Percentiles rank a stretch among this genome's conserved stretches.
These are phyloP conservation scores for Epichloe gansuensis DNA, from an alignment of 2,329 filamentous ascomycete genomes.

Conservation along the genomic window DNA sequence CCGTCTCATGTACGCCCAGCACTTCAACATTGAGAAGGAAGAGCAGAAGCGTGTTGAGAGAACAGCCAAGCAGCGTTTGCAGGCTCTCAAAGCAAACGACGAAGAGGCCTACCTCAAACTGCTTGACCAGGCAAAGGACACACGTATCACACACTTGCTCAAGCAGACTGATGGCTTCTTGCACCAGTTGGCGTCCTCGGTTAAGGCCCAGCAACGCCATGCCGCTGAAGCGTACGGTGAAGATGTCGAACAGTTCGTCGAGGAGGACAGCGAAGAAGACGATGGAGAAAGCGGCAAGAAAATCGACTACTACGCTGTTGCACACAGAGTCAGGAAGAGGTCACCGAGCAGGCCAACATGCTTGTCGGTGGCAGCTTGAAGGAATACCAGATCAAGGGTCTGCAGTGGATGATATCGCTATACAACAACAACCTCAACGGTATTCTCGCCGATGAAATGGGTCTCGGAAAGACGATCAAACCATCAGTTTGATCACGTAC, in stretches of 20 bases:
- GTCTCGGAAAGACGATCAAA: conserved; percentile 99
- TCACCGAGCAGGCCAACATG: conserved; percentile 69
- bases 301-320: conserved; percentile 98
- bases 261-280: conserved; percentile 57
- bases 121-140: conserved; percentile 97
- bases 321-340: conserved; percentile 92
- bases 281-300: conserved; percentile 63
- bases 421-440: conserved; percentile 99
- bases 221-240: conserved; percentile 69
- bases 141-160: conserved; percentile 93
- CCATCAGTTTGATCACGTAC: conserved; percentile 93
- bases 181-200: conserved; percentile 85
- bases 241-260: conserved; percentile 36
- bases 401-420: conserved; percentile 98
- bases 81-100: conserved; percentile 96
- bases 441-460: conserved; percentile 98
- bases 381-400: conserved; percentile 95
- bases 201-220: conserved; percentile 84
- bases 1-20: conserved; percentile 76
- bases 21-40: conserved; percentile 96
- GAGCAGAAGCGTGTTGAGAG: conserved; percentile 97
- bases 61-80: conserved; percentile 97
- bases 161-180: conserved; percentile 97
- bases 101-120: conserved; percentile 98
- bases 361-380: conserved; percentile 88